A percentile compares a stretch with the other conserved stretches of the same genome.
Evolutionary conservation across 495 filamentous ascomycete species (phyloP).

Genomic region (Aspergillus biplanus): DNA sequence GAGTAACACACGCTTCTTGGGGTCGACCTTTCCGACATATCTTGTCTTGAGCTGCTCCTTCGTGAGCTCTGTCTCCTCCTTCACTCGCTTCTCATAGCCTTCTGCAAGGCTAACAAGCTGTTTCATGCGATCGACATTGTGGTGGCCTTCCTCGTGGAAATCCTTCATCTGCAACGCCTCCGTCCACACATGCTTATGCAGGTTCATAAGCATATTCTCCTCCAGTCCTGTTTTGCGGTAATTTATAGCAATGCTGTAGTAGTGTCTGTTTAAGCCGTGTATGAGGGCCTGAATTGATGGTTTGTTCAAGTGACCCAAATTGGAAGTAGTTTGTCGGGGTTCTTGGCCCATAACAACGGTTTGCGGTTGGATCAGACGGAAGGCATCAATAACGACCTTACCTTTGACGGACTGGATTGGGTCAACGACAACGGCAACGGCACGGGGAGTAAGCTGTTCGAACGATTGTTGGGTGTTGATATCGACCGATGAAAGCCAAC

Average conservation of each 20-base stretch:
- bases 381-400: conserved; percentile 98
- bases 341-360: conserved; percentile 98
- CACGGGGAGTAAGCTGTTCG: conserved; percentile 93
- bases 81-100: conserved; percentile 97
- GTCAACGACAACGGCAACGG: conserved; percentile 96
- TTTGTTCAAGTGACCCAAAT: conserved; percentile 97
- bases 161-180: conserved; percentile 97
- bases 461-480: conserved; percentile 99
- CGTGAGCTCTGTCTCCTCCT: conserved; percentile 94
- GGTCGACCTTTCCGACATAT: conserved; percentile 98
- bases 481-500: conserved; percentile 98
- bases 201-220: conserved; percentile 99
- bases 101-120: conserved; percentile 87
- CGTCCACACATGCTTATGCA: conserved; percentile 99
- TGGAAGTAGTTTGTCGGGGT: conserved; percentile 96
- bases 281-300: conserved; percentile 99
- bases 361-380: conserved; percentile 98
- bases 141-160: conserved; percentile 79
- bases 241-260: conserved; percentile 98
- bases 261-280: conserved; percentile 95
- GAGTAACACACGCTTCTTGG: conserved; percentile 81
- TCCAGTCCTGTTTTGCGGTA: conserved; percentile 97
- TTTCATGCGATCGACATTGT: conserved; percentile 85
- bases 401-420: conserved; percentile 99
- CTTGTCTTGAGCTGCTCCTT: conserved; percentile 98